phyloP scores from a whole-genome alignment of 495 filamentous ascomycete genomes.

The Penicillium fimorum region DNA sequence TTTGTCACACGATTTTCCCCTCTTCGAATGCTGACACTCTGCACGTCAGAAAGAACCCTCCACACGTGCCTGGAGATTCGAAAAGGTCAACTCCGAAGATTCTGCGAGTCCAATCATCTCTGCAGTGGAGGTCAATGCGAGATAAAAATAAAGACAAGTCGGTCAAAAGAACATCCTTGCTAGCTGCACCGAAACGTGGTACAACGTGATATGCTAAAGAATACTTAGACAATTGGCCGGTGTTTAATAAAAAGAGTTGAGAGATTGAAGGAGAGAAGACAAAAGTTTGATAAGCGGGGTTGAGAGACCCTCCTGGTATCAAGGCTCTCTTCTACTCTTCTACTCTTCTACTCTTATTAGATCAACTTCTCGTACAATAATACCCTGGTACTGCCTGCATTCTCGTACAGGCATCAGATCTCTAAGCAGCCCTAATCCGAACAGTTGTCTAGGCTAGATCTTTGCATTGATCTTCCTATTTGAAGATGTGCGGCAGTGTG shows the following conservation, averaged over 20 bases:
- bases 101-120: slow-evolving; percentile 10
- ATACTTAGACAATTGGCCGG: not conserved
- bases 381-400: slow-evolving; percentile 6
- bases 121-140: slow-evolving; percentile 5
- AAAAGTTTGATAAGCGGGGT: no score
- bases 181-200: slow-evolving; percentile 33
- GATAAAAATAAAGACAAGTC: not conserved
- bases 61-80: slow-evolving; percentile 17
- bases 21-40: slow-evolving; percentile 6
- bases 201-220: slow-evolving; percentile 27
- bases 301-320: no score
- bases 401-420: slow-evolving; percentile 17
- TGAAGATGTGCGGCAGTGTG: not conserved
- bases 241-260: not conserved
- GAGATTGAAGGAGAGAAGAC: not conserved
- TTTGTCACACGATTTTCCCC: slow-evolving; percentile 19
- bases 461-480: slow-evolving; percentile 6
- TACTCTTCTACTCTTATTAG: no score
- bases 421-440: slow-evolving; percentile 27
- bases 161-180: slow-evolving; percentile 18
- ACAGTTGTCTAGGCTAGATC: slow-evolving; percentile 15
- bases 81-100: not conserved
- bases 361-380: no score
- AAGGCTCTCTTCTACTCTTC: no score
- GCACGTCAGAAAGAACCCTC: slow-evolving; percentile 7